Conservation (phyloP, 371 early-diverging fungal species). For the Mucor circinelloides region DNA sequence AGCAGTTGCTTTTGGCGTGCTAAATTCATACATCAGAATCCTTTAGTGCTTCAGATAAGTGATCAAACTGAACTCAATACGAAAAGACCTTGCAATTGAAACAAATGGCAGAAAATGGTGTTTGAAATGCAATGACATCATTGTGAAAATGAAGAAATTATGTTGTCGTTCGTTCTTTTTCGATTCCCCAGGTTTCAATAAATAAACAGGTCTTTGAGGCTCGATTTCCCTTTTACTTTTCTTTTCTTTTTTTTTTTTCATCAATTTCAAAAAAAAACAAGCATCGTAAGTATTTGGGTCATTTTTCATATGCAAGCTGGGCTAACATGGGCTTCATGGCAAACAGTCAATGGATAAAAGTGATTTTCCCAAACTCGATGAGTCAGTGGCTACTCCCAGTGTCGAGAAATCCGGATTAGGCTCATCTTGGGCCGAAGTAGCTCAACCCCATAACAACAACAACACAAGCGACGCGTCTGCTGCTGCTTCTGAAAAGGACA, state of each 20-base stretch:
- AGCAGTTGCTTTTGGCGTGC: background rate
- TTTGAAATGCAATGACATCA: constrained; percentile 4
- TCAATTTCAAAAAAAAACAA: background rate
- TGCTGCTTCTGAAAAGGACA: background rate
- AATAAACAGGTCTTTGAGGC: background rate
- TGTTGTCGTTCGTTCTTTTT: constrained; percentile 3
- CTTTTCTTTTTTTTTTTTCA: background rate
- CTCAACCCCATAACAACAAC: constrained; percentile 11
- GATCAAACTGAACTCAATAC: background rate
- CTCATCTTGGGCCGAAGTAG: constrained; percentile 37
- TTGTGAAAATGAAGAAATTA: background rate
- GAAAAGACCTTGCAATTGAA: background rate
- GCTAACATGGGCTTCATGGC: background rate
- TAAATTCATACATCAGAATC: background rate
- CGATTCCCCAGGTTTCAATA: background rate
- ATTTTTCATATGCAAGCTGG: background rate
- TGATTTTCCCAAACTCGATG: constrained; percentile 29
- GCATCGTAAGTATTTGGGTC: background rate
- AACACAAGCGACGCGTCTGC: background rate
- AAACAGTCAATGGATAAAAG: constrained; percentile 22
- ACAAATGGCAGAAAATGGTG: background rate
- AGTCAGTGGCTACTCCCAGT: constrained; percentile 4
- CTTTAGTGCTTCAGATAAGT: background rate
- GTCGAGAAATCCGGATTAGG: constrained; percentile 12
- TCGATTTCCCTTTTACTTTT: background rate